Evolutionary conservation across 441 rosid species (phyloP).

Genomic region (Syzygium syzygioides): DNA sequence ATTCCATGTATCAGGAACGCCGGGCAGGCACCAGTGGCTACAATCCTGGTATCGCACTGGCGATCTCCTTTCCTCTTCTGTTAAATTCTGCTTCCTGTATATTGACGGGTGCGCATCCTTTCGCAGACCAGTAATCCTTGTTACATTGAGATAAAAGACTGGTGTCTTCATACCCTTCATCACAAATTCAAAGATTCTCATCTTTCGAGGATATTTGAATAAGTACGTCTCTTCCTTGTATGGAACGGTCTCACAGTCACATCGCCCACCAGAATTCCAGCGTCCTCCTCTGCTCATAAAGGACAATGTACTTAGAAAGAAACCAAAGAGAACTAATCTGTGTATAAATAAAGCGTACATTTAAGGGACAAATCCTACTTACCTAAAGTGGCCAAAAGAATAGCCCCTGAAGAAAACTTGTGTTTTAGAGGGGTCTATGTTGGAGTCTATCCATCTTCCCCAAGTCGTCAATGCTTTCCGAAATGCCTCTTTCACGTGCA

Average conservation of each 20-base stretch:
- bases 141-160: constrained; percentile 46
- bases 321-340: background rate
- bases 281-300: constrained; percentile 49
- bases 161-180: constrained; percentile 38
- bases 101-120: constrained; percentile 66
- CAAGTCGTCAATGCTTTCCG: constrained; percentile 62
- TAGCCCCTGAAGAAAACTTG: constrained; percentile 67
- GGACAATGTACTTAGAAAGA: background rate
- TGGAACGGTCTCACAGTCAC: constrained; percentile 58
- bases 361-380: background rate
- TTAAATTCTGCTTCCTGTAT: constrained; percentile 35
- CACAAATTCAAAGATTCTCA: constrained; percentile 52
- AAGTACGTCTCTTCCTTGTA: constrained; percentile 31
- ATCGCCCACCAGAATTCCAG: constrained; percentile 76
- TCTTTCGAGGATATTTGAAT: constrained; percentile 46
- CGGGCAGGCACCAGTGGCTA: constrained; percentile 86
- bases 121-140: constrained; percentile 54
- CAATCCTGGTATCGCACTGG: constrained; percentile 47
- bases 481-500: constrained; percentile 57
- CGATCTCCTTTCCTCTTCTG: constrained; percentile 31
- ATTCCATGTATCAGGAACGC: constrained; percentile 77
- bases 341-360: too few relatives aligned
- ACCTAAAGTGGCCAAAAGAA: constrained; percentile 71
- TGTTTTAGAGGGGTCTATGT: constrained; percentile 42
- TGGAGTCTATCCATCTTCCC: constrained; percentile 73